Evolutionary conservation across 805 yeast species (phyloP), one percentile per base, ranked within the genome.

Genomic region (Komagataella ulmi): DNA sequence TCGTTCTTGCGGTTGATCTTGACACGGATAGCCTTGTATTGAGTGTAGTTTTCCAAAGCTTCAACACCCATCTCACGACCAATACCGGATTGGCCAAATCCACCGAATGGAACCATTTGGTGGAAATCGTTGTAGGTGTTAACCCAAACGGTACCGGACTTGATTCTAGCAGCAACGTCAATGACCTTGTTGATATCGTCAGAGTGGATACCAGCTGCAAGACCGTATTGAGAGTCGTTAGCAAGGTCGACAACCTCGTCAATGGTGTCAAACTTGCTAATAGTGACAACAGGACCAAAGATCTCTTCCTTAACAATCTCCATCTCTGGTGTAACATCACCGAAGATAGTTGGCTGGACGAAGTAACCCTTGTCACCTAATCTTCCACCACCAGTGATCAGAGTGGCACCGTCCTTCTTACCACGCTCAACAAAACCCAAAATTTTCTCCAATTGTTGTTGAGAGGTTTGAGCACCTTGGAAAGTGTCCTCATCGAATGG

Each of bases 181-280:
- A 81, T 66, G 30, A 85, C 93, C 59, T 75, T 81, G 71, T 75
- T 79, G 53, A 83, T 61, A 61, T 84, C 80, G 50, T 74, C 70
- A 48, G 96, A 81, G 76, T 88, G 93, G 53, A 88, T 70, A 72
- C 89, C 93, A 51, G 95, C 93, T 61, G 95, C 95, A 59, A 88
- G 76, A 59, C 96, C 96, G 63, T 82, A 86, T 52, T 78, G 79
- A 45, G 89, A 75, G 66, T 83, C 81, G 68, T 88, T 88, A 56
- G 93, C 90, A 68, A 75, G 71, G 50, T 69, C 73, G 54, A 88
- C 72, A 50, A 81, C 90, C 67, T 88, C 95, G 56, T 85, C 91
- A 56, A 79, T 76, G 49, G 85, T 74, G 58, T 71, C 72, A 65
- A 88, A 88, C 67, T 85, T 84, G 61, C 83, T 70, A 52, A 86